Base-by-base conservation (phyloP, 2,329 filamentous ascomycete genomes). In the Ilyonectria destructans region DNA sequence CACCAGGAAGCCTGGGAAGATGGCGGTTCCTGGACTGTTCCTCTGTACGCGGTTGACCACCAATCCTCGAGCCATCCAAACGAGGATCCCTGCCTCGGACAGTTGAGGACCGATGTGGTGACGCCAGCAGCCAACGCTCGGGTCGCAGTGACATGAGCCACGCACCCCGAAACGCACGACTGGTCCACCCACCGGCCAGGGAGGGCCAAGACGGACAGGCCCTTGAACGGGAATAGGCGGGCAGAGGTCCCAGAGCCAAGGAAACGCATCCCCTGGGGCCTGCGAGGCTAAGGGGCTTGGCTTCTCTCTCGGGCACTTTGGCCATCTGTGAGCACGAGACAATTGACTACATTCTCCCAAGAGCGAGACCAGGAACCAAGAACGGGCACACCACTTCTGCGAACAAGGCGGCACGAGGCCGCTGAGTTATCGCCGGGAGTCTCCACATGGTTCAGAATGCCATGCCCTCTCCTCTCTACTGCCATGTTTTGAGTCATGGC, bases 101-200 rank as follows among this genome's bases (percentile, higher is more conserved):
- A 35, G n/a, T 13, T 10, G 26, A 40, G 13, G 17, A 8, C 5
- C 31, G 21, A 48, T 21, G 13, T 45, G 33, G 65, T 65, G 65
- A 68, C 65, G 61, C 52, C 51, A 58, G 33, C 55, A 48, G 51
- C 60, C 56, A 68, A 57, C 61, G 51, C 19, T 52, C 45, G 29
- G 31, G 65, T 61, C 23, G 29, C 57, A 61, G 61, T 68, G 61
- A 68, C 65, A 68, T 68, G 59, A 65, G 57, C 63, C 57, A 35
- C 57, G 57, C 63, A 60, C 63, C 31, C 23, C 63, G 33, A 48
- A 55, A 57, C 31, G 23, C 33, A 35, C 52, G 51, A 43, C 21
- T 19, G 9, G 49, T 17, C 29, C 63, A 56, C 40, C 8, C n/a
- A 17, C 3, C 13, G 10, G 13, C 31, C 33, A 21, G 21, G 46